These are phyloP conservation scores for Sporormia fimetaria DNA, from an alignment of 495 filamentous ascomycete species.

Conservation along the genomic window DNA sequence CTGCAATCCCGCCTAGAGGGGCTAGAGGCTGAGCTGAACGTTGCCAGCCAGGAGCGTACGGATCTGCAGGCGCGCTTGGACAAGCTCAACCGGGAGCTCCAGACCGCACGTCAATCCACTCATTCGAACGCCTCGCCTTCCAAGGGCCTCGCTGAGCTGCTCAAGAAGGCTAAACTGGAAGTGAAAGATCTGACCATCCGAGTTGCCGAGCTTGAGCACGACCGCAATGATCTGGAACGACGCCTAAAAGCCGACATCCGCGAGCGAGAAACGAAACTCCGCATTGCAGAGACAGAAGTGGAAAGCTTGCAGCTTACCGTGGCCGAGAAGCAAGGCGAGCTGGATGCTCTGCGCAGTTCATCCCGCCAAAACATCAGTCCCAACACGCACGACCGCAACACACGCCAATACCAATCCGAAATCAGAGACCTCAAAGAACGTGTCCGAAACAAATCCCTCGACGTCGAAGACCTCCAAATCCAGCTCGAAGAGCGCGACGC, in stretches of 20 bases:
- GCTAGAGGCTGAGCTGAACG: constrained; percentile 25
- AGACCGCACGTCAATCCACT: constrained; percentile 22
- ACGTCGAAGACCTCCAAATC: constrained; percentile 15
- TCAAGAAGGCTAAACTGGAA: constrained; percentile 56
- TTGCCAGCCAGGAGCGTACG: constrained; percentile 26
- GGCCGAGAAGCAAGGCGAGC: constrained; percentile 15
- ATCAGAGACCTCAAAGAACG: constrained; percentile 10
- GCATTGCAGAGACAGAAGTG: constrained; percentile 19
- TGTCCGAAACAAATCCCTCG: constrained; percentile 6
- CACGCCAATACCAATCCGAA: constrained; percentile 2
- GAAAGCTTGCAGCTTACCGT: constrained; percentile 21
- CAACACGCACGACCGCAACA: constrained; percentile 2
- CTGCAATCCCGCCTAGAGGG: constrained; percentile 21
- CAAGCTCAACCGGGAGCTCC: constrained; percentile 32
- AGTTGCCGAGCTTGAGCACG: constrained; percentile 13
- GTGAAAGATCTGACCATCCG: constrained; percentile 50
- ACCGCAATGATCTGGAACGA: constrained; percentile 28
- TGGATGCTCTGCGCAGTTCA: constrained; percentile 5
- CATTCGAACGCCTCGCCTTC: constrained; percentile 34
- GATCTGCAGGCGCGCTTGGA: constrained; percentile 26
- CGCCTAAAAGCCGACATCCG: constrained; percentile 12
- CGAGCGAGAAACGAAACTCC: constrained; percentile 14
- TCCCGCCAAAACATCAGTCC: constrained; percentile 1
- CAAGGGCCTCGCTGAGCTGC: constrained; percentile 53
- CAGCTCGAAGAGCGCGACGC: constrained; percentile 17